Conservation (phyloP, 2,329 filamentous ascomycete species). For the Trichocomaceae sp. region DNA sequence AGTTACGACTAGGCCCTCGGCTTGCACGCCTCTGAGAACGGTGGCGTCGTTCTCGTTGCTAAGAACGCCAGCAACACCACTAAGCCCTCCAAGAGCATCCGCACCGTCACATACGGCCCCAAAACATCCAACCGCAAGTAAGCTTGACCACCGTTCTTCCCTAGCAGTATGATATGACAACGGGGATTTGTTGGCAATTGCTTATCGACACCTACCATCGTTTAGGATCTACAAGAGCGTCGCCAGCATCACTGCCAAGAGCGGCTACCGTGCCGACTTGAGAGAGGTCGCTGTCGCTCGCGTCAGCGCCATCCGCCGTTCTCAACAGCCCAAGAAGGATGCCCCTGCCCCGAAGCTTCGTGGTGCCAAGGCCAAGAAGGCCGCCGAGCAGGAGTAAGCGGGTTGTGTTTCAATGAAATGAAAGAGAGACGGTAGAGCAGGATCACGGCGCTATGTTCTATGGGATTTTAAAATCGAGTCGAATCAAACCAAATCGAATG, state of each 20-base stretch:
- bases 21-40: slow-evolving; percentile 67
- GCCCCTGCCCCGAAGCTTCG: slow-evolving; percentile 66
- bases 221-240: slow-evolving; percentile 80
- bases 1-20: slow-evolving; percentile 63
- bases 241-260: slow-evolving; percentile 74
- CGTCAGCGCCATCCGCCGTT: slow-evolving; percentile 74
- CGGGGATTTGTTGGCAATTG: slow-evolving; percentile 10
- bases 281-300: slow-evolving; percentile 74
- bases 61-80: slow-evolving; percentile 71
- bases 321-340: slow-evolving; percentile 73
- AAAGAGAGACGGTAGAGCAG: background rate
- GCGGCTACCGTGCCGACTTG: slow-evolving; percentile 76
- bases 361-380: slow-evolving; percentile 71
- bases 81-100: slow-evolving; percentile 63
- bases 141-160: slow-evolving; percentile 28
- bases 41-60: slow-evolving; percentile 70
- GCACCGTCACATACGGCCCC: slow-evolving; percentile 62
- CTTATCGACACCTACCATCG: slow-evolving; percentile 16
- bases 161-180: too few species aligned
- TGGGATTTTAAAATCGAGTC: background rate
- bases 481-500: background rate
- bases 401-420: background rate
- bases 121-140: slow-evolving; percentile 74
- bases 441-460: background rate
- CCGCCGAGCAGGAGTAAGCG: slow-evolving; percentile 37